Base-by-base conservation (phyloP, 345 rosid species). In the Acer negundo region DNA sequence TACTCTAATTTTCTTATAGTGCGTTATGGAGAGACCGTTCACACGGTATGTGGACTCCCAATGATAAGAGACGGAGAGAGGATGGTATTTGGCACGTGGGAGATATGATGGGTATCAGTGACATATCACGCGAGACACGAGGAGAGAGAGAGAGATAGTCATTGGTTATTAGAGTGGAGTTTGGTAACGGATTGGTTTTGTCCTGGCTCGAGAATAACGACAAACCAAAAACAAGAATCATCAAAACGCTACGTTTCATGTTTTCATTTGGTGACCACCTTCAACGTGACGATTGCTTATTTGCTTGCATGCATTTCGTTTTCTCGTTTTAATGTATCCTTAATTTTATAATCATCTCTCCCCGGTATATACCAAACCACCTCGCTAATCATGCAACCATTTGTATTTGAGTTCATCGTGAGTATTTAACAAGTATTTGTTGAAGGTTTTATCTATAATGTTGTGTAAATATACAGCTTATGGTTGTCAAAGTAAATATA, bases 111-210 rank as follows among this genome's bases (percentile, higher is more conserved):
- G 74, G 38, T 70, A 19, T n/a, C n/a, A n/a, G n/a, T n/a, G n/a
- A n/a, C n/a, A n/a, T n/a, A n/a, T 77, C 74, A 74, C 73, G 83
- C 62, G 77, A 66, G 71, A 51, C 79, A 70, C 69, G 83, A 77
- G 22, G 28, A 55, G 4, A 13, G 9, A 35, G 64, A 13, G 1
- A 24, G 0, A 42, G 12, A 15, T 7, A 13, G 24, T 7, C 12
- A 46, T 55, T 20, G 16, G 44, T 7, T 20, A 1, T 7, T 20
- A 1, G 12, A 10, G 51, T 1, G 42, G 76, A 42, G 69, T 73
- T 79, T 76, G 76, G 88, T 79, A 74, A 80, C 80, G 80, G 84
- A 67, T 58, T 78, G 23, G 81, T 61, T 76, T 76, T 80, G 88
- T 85, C 77, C 74, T 12, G 73, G 59, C 28, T 13, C 11, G 22